Percentiles rank a stretch among this genome's conserved stretches.
These are phyloP conservation scores for Podaxis carcinomalis DNA, from an alignment of 768 basidiomycete species.

Conservation along the genomic window DNA sequence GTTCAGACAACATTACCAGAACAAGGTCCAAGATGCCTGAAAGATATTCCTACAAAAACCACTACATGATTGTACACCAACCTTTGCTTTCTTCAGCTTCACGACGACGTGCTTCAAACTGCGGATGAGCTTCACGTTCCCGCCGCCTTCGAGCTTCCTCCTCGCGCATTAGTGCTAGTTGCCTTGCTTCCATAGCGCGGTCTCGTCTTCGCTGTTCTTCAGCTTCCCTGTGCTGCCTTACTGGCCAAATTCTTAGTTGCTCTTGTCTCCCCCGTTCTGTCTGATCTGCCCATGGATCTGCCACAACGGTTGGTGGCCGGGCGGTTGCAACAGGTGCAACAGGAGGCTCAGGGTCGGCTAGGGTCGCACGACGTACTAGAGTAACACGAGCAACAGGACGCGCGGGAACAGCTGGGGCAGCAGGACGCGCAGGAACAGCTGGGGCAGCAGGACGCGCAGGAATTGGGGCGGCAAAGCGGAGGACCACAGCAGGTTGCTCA, in stretches of 20 bases:
- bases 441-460: neutral
- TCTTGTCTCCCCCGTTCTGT: neutral
- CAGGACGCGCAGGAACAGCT: neutral
- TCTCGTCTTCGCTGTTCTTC: neutral
- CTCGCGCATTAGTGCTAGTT: neutral
- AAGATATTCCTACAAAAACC: neutral
- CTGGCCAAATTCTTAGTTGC: neutral
- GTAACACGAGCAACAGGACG: neutral
- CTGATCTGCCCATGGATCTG: neutral
- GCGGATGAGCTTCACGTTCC: neutral
- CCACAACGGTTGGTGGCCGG: neutral
- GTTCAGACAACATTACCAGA: too few species aligned
- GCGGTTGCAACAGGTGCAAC: neutral
- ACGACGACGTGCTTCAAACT: neutral
- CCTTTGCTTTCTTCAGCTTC: neutral
- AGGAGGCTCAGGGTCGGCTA: too few species aligned
- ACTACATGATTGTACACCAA: conserved; percentile 11
- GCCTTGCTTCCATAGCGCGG: neutral
- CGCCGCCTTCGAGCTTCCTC: neutral
- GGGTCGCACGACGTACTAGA: too few species aligned
- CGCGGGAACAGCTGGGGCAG: neutral
- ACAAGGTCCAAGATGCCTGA: too few species aligned
- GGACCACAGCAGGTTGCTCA: neutral
- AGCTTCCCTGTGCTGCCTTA: neutral
- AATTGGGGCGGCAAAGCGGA: neutral